Evolutionary conservation across 108 stramenopile species (phyloP).

Genomic region (Nitzschia sp.): DNA sequence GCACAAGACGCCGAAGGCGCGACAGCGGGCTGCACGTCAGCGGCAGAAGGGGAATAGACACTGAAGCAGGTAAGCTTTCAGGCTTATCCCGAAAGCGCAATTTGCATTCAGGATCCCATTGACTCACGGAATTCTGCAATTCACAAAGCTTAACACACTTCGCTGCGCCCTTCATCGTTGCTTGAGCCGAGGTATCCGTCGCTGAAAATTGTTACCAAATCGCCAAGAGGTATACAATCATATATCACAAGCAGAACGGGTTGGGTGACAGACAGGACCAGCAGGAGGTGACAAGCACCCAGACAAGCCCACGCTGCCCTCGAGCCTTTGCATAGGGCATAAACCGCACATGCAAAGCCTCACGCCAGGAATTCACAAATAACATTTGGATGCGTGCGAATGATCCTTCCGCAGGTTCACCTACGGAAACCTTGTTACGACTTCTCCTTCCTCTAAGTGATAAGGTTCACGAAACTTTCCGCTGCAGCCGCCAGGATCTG

Average conservation of each 20-base stretch:
- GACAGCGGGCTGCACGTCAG: too few relatives aligned
- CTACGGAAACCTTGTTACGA: conserved; percentile 99
- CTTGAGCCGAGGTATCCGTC: conserved; percentile 81
- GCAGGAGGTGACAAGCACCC: conserved; percentile 88
- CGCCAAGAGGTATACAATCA: too few relatives aligned
- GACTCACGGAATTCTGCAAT: conserved; percentile 94
- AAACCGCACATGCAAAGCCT: not conserved
- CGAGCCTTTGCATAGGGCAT: too few relatives aligned
- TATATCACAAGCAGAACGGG: too few relatives aligned
- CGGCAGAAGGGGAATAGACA: conserved; percentile 85
- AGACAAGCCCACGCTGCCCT: too few relatives aligned
- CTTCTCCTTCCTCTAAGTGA: conserved; percentile 97
- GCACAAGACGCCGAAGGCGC: too few relatives aligned
- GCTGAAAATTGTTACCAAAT: conserved; percentile 1
- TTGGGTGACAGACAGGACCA: too few relatives aligned
- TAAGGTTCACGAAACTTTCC: conserved; percentile 91
- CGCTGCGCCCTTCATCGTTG: conserved; percentile 99
- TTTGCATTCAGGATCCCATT: conserved; percentile 95
- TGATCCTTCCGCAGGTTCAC: conserved; percentile 99
- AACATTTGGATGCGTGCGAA: conserved; percentile 83
- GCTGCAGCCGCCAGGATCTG: conserved; percentile 76
- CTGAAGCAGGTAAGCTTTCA: conserved; percentile 88
- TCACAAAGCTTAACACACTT: conserved; percentile 98
- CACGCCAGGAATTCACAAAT: conserved; percentile 27
- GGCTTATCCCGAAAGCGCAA: conserved; percentile 88